Base-by-base conservation (phyloP, 2,329 filamentous ascomycete species). In the Dothistroma septosporum region DNA sequence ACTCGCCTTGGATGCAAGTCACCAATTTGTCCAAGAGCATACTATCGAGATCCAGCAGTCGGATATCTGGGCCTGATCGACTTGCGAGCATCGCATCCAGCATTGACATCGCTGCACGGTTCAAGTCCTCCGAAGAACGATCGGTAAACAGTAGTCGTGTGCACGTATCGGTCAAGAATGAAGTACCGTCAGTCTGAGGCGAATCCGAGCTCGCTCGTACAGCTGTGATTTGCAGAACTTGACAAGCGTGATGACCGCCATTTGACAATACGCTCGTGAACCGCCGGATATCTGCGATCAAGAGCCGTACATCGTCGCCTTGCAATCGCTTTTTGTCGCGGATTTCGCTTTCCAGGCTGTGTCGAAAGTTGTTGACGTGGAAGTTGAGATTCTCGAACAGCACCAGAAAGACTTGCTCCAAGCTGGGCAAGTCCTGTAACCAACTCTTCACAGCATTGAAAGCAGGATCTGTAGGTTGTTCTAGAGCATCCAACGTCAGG, bases 371-470 rank as follows among this genome's bases (percentile, higher is more conserved):
- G 9, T 24, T 14, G 31, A n/a, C 35, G 14, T 21, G 31, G 0
- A 46, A 57, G 59, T 59, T 37, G 55, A 69, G 28, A 7, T 60
- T 47, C 37, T 49, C 52, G 57, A 71, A 63, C 46, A 74, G 55
- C 16, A 79, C 66, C 47, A 76, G 71, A 55, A 77, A 75, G 7
- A 82, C 76, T 69, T 76, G 79, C 57, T 80, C 78, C 32, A 86
- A 75, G 46, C 78, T 83, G 14, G 82, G 76, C 10, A 83, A 70
- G 57, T 77, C 87, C 67, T 89, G 88, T 3, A 97, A 80, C 92
- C 93, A 97, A 53, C 84, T 86, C 68, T 88, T 88, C 44, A 91
- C 85, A 28, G 89, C 88, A 75, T 91, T 88, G 63, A 88, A 91
- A 14, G 89, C 78, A 67, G 92, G 89, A 1, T 86, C 88, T 21